phyloP scores from a whole-genome alignment of 768 basidiomycete genomes.

The Lanmaoa pseudosensibilis region DNA sequence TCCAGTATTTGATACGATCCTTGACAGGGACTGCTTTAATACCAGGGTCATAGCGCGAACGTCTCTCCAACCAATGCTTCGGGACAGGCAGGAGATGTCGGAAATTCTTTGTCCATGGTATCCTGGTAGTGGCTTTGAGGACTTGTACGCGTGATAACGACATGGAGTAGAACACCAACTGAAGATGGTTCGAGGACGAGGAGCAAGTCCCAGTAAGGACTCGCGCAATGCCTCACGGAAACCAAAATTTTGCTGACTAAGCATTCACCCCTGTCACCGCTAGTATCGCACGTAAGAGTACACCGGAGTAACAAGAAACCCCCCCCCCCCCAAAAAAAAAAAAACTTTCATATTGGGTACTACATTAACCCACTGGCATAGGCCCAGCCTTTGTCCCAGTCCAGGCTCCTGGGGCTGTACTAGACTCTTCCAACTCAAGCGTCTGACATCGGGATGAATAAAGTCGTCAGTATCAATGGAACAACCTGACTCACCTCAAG shows the following conservation, averaged over 20 bases:
- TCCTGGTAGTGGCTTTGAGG: conserved; percentile 47
- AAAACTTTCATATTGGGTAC: not conserved
- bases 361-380: conserved; percentile 23
- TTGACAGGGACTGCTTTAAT: conserved; percentile 57
- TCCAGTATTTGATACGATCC: conserved; percentile 84
- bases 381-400: conserved; percentile 30
- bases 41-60: conserved; percentile 40
- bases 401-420: conserved; percentile 50
- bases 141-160: conserved; percentile 38
- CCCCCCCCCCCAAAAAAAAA: no score
- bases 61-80: conserved; percentile 49
- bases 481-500: conserved; percentile 60
- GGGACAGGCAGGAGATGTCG: conserved; percentile 64
- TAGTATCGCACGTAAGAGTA: not conserved
- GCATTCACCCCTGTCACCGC: conserved; percentile 7
- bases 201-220: not conserved
- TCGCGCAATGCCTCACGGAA: not conserved
- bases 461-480: not conserved
- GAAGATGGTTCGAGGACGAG: not conserved
- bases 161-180: conserved; percentile 15
- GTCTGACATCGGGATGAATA: conserved; percentile 46
- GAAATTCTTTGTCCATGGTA: conserved; percentile 63
- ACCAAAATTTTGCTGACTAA: conserved; percentile 21
- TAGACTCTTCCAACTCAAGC: conserved; percentile 79
- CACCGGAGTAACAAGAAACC: not conserved